Conservation (phyloP, 306 rosid species). For the Vicia villosa region DNA sequence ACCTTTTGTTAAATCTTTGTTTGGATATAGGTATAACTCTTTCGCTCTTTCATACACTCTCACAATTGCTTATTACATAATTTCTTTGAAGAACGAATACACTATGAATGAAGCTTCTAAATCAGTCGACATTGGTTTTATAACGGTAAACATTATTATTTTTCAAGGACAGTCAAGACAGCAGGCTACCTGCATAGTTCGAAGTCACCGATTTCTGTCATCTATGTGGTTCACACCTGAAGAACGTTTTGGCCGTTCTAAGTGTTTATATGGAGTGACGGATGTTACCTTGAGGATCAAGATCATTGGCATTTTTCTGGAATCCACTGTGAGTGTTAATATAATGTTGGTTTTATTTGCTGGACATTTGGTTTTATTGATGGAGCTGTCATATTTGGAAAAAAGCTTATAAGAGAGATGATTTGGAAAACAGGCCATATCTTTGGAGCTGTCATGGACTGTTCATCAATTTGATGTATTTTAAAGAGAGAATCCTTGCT, state of each 20-base stretch:
- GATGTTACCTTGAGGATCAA: constrained; percentile 97
- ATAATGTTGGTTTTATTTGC: too few relatives aligned
- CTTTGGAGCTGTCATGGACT: too few relatives aligned
- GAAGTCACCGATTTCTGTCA: constrained; percentile 87
- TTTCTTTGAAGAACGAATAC: constrained; percentile 12
- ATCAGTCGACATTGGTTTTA: constrained; percentile 18
- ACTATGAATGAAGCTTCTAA: constrained; percentile 16
- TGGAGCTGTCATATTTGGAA: too few relatives aligned
- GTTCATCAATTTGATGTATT: too few relatives aligned
- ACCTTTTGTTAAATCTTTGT: constrained; percentile 82
- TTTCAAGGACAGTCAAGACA: constrained; percentile 89
- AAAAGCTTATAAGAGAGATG: too few relatives aligned
- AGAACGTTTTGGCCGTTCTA: constrained; percentile 90
- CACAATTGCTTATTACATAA: too few relatives aligned
- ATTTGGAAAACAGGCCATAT: too few relatives aligned
- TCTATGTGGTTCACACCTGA: constrained; percentile 61
- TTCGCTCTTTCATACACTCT: constrained; percentile 20
- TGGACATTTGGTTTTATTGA: too few relatives aligned
- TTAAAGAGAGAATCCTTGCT: too few relatives aligned
- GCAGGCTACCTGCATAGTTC: constrained; percentile 93
- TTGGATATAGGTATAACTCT: constrained; percentile 78
- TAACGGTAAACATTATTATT: constrained; percentile 41
- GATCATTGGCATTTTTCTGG: constrained; percentile 98
- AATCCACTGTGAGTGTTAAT: constrained; percentile 92
- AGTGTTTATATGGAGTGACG: constrained; percentile 96